A percentile compares a stretch with the other conserved stretches of the same genome.
Conservation (phyloP, 768 basidiomycete genomes). For the Hypsizygus marmoreus region DNA sequence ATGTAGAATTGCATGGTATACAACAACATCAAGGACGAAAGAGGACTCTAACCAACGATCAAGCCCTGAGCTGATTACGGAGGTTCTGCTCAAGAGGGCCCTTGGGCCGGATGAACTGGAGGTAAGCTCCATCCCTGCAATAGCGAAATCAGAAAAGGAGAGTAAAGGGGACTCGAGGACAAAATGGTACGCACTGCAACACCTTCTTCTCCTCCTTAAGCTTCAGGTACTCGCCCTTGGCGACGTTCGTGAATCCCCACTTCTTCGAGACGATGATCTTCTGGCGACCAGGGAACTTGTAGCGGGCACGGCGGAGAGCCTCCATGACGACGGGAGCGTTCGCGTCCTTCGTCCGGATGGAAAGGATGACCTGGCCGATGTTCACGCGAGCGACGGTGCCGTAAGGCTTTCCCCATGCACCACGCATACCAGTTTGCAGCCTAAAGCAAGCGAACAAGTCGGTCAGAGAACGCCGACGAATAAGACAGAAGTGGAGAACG, state of each 20-base stretch:
- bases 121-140: conserved; percentile 94
- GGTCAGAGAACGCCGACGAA: background rate
- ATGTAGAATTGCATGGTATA: conserved; percentile 16
- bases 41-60: conserved; percentile 20
- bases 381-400: conserved; percentile 94
- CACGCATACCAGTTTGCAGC: conserved; percentile 97
- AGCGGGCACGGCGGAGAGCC: conserved; percentile 94
- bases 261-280: conserved; percentile 97
- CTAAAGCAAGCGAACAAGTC: too few species aligned
- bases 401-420: conserved; percentile 99
- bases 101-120: conserved; percentile 89
- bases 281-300: conserved; percentile 99
- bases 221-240: conserved; percentile 84
- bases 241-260: conserved; percentile 98
- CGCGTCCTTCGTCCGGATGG: conserved; percentile 86
- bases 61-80: conserved; percentile 79
- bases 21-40: conserved; percentile 16
- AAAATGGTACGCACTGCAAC: conserved; percentile 63
- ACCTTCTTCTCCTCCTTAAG: conserved; percentile 91
- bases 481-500: conserved; percentile 20
- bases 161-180: conserved; percentile 3
- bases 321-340: conserved; percentile 91
- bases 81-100: conserved; percentile 86
- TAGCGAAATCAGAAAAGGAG: background rate
- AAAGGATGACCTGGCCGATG: conserved; percentile 93